phyloP scores from a whole-genome alignment of 169 alveolate genomes.

The Amoebophrya sp. region DNA sequence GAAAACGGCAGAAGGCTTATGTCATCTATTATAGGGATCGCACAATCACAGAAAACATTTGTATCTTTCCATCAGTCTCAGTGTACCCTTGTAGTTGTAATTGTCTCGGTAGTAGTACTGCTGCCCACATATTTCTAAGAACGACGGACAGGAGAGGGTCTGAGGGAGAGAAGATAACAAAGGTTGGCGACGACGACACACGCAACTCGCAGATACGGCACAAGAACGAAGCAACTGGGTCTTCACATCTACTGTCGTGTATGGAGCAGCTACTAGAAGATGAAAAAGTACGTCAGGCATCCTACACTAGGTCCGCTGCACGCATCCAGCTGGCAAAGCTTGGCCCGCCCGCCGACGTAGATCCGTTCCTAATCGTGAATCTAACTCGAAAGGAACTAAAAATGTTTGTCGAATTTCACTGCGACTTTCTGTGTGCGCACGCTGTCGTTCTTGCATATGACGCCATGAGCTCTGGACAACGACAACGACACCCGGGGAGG shows the following conservation, averaged over 20 bases:
- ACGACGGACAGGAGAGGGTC: no score
- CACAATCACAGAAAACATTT: no score
- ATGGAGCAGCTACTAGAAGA: neutral
- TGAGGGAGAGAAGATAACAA: no score
- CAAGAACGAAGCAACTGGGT: no score
- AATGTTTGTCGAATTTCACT: neutral
- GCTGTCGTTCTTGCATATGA: neutral
- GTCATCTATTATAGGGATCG: no score
- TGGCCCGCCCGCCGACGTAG: neutral
- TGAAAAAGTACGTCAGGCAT: neutral
- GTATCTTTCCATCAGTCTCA: no score
- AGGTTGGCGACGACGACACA: no score
- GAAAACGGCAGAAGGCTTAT: no score
- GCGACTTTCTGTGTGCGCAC: neutral
- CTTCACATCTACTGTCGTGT: neutral
- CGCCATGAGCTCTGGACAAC: neutral
- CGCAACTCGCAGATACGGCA: no score
- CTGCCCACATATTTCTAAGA: no score
- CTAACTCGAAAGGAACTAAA: neutral
- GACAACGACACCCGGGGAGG: neutral
- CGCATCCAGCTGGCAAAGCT: neutral
- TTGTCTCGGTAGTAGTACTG: no score
- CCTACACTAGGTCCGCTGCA: neutral
- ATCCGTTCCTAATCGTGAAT: neutral
- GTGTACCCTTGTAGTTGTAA: no score